These are phyloP conservation scores for Gaeumannomyces sp. DNA, from an alignment of 2,329 filamentous ascomycete species.

Conservation along the genomic window DNA sequence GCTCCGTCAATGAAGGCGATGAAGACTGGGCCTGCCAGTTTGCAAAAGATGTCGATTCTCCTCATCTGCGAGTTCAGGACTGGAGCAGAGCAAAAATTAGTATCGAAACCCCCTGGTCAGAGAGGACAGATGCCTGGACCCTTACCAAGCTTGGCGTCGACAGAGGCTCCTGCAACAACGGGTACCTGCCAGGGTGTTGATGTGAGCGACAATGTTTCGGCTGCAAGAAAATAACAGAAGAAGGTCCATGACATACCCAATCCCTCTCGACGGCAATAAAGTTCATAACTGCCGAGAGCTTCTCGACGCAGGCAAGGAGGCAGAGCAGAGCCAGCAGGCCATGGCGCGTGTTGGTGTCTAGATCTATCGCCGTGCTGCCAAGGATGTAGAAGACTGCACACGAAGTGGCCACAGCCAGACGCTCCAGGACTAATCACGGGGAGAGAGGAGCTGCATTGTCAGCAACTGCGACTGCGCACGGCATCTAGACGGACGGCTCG, in stretches of 20 bases:
- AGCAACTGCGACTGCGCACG: not conserved
- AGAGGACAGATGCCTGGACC: not conserved
- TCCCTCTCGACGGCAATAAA: constrained; percentile 64
- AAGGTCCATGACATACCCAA: constrained; percentile 40
- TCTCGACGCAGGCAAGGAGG: constrained; percentile 61
- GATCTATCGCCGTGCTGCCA: constrained; percentile 11
- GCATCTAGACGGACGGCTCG: not conserved
- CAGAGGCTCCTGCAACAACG: not conserved
- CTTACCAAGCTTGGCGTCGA: not conserved
- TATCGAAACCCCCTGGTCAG: not conserved
- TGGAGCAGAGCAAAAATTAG: constrained; percentile 5
- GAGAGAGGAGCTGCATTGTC: not conserved
- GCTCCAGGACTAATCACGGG: constrained; percentile 23
- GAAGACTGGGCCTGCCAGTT: constrained; percentile 45
- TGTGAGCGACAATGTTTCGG: not conserved
- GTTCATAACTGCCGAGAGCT: constrained; percentile 59
- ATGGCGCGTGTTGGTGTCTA: constrained; percentile 24
- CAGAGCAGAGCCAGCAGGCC: constrained; percentile 32
- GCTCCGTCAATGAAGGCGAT: constrained; percentile 41
- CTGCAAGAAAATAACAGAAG: not conserved
- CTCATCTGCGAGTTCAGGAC: constrained; percentile 49
- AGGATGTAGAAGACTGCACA: constrained; percentile 40
- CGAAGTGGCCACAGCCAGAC: constrained; percentile 38
- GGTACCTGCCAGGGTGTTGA: not conserved
- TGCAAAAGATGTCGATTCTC: constrained; percentile 53